Evolutionary conservation across 2,329 filamentous ascomycete species (phyloP).

Genomic region (Escovopsis weberi): DNA sequence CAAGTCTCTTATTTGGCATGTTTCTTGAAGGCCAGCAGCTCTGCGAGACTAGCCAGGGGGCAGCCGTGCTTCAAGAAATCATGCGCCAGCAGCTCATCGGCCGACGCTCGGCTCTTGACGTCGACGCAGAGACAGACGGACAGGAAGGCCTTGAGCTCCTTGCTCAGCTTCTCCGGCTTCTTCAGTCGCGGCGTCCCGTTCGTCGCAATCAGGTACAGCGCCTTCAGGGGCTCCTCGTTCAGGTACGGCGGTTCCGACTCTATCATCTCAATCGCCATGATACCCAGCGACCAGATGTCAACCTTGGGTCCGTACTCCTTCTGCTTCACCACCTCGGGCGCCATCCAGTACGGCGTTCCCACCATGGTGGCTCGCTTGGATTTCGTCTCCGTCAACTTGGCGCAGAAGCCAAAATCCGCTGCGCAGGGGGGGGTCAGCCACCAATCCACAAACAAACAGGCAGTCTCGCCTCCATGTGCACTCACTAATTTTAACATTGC

Average conservation of each 20-base stretch:
- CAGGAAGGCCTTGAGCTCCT: constrained; percentile 94
- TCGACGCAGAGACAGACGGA: constrained; percentile 94
- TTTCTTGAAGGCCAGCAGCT: constrained; percentile 78
- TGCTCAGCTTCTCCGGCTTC: constrained; percentile 95
- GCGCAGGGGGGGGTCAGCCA: constrained; percentile 12
- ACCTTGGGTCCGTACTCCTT: constrained; percentile 98
- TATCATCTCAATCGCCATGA: constrained; percentile 99
- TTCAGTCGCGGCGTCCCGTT: constrained; percentile 94
- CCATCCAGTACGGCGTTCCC: constrained; percentile 99
- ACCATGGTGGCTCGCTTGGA: constrained; percentile 98
- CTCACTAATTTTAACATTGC: constrained; percentile 95
- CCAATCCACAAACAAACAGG: neutral
- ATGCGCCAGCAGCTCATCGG: constrained; percentile 75
- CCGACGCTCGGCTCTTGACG: constrained; percentile 84
- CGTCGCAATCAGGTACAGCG: constrained; percentile 91
- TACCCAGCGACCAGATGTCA: constrained; percentile 96
- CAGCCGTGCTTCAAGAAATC: constrained; percentile 93
- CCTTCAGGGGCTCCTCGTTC: constrained; percentile 95
- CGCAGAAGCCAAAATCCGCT: constrained; percentile 99
- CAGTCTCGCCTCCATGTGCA: constrained; percentile 11
- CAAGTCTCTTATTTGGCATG: constrained; percentile 39
- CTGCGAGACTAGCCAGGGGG: constrained; percentile 65
- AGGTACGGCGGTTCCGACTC: constrained; percentile 96
- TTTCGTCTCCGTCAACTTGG: constrained; percentile 93
- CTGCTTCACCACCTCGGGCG: constrained; percentile 96